These are phyloP conservation scores for Inosperma sp. DNA, from an alignment of 768 basidiomycete genomes.

Conservation along the genomic window DNA sequence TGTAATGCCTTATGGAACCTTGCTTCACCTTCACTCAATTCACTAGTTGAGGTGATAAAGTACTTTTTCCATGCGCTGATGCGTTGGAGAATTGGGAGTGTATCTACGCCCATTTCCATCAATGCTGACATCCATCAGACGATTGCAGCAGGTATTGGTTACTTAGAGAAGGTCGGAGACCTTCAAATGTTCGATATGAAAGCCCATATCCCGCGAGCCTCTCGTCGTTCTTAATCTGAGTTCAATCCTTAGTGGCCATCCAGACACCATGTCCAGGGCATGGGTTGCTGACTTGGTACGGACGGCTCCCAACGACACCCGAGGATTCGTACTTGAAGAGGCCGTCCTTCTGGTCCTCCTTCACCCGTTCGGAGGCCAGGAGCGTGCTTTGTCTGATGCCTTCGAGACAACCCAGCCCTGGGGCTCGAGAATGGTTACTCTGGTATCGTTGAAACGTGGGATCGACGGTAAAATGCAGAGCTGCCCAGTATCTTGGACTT, in stretches of 20 bases:
- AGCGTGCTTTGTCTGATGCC: conserved; percentile 10
- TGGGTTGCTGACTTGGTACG: not conserved
- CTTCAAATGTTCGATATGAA: conserved; percentile 8
- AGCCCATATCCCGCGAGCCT: conserved; percentile 13
- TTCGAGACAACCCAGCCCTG: conserved; percentile 11
- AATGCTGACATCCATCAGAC: conserved; percentile 13
- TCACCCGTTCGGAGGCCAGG: conserved; percentile 13
- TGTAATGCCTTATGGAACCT: conserved; percentile 9
- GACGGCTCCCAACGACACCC: not conserved
- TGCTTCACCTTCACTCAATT: not conserved
- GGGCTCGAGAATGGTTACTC: conserved; percentile 1
- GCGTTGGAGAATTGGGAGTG: conserved; percentile 17
- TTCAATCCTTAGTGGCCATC: conserved; percentile 6
- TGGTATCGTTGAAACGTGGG: conserved; percentile 10
- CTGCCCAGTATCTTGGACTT: conserved; percentile 12
- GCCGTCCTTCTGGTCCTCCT: conserved; percentile 10
- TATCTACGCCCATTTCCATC: conserved; percentile 9
- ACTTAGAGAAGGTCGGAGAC: conserved; percentile 7
- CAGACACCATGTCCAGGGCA: not conserved
- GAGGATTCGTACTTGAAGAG: not conserved
- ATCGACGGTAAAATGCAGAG: conserved; percentile 10
- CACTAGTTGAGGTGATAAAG: conserved; percentile 5
- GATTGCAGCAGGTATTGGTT: conserved; percentile 15
- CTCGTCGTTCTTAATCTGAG: conserved; percentile 14
- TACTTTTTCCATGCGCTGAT: conserved; percentile 13